These are phyloP conservation scores for Aspergillus hiratsukae DNA, from an alignment of 2,329 filamentous ascomycete species.

Conservation along the genomic window DNA sequence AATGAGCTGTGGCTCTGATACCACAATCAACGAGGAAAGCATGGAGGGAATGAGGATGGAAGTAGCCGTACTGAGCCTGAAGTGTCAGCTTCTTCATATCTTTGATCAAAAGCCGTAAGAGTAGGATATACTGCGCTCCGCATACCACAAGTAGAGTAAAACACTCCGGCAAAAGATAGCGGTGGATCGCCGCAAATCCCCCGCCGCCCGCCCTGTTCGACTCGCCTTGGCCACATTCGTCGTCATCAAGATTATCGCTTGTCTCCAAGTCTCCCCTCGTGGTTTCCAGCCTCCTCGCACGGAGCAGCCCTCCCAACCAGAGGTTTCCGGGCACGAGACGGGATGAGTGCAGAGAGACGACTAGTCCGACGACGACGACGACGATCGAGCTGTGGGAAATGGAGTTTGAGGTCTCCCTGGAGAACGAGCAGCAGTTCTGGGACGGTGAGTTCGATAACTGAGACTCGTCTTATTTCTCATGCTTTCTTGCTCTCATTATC, in stretches of 20 bases:
- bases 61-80: neutral
- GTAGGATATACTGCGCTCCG: neutral
- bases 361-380: slow-evolving; percentile 29
- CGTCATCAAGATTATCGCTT: neutral
- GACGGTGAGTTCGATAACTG: slow-evolving; percentile 55
- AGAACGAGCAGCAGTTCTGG: slow-evolving; percentile 86
- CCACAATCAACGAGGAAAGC: neutral
- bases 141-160: neutral
- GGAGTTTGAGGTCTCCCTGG: slow-evolving; percentile 67
- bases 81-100: neutral
- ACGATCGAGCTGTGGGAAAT: slow-evolving; percentile 47
- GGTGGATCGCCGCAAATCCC: neutral
- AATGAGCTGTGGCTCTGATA: neutral
- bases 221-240: neutral
- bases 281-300: slow-evolving; percentile 11
- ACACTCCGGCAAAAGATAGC: neutral
- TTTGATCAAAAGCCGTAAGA: neutral
- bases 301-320: slow-evolving; percentile 2
- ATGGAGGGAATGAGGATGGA: neutral
- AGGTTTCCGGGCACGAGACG: slow-evolving; percentile 20
- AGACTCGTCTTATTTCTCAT: slow-evolving; percentile 17
- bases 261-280: slow-evolving; percentile 1
- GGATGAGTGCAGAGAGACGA: slow-evolving; percentile 33
- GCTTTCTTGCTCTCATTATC: slow-evolving; percentile 2
- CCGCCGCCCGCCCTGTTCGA: slow-evolving; percentile 1